Evolutionary conservation across 2,329 filamentous ascomycete species (phyloP), one percentile per base, ranked within the genome.

Genomic region (Nigrospora oryzae): DNA sequence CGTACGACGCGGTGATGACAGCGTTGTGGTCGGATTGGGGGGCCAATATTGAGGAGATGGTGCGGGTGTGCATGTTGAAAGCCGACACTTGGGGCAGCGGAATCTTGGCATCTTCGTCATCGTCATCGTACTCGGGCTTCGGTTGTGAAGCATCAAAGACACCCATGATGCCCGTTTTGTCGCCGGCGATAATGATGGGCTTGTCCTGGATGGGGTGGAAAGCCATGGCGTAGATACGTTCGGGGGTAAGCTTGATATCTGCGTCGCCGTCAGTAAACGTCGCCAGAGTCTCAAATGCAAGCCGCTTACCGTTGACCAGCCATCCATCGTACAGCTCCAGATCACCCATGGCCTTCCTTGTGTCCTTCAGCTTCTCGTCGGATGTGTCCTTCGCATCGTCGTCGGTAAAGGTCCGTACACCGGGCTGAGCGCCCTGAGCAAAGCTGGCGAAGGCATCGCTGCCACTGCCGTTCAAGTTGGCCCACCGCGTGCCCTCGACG

Each of bases 211-310:
- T 90, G 0, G 93, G 93, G 56, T 98, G 93, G 54, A 98, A 91
- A 0, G 84, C 82, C 55, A 97, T 80, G 0, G 86, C 77, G 58
- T 97, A 98, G 13, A 95, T 77, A 43, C 91, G 72, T 53, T 95
- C 89, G 0, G 89, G 90, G 0, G 86, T 91, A 40, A 96, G 83
- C 60, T 96, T 97, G 56, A 96, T 93, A 43, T 87, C 87, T 89
- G 53, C 2, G 13, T 35, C 37, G 35, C 2, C 23, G 23, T 28
- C 23, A 28, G 23, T 28, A 28, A 28, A 6, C n/a, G 35, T 48
- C 42, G 14, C 16, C 12, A 45, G 31, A 41, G 33, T n/a, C 1
- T 17, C 3, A 19, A 13, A 19, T n/a, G 2, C 5, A 34, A 11
- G n/a, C 13, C 23, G 63, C 75, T 49, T 66, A 86, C 88, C 79